Evolutionary conservation across 768 basidiomycete species (phyloP).

Genomic region (Boletus rubropictus): DNA sequence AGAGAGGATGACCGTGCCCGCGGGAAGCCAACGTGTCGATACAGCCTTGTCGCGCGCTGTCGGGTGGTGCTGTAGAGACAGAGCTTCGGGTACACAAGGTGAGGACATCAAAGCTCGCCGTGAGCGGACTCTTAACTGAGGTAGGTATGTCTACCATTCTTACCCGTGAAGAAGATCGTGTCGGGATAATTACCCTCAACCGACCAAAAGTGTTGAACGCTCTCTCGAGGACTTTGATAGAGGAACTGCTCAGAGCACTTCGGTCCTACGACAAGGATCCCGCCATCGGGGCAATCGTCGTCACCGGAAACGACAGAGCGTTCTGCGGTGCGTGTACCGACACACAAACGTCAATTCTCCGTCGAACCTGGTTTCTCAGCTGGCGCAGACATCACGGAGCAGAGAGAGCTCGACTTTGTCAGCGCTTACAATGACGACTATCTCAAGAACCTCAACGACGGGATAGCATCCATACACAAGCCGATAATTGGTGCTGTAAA

Average conservation of each 20-base stretch:
- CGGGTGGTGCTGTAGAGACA: conserved; percentile 39
- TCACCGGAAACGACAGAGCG: conserved; percentile 84
- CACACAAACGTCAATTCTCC: background rate
- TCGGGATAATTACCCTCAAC: conserved; percentile 69
- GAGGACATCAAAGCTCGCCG: conserved; percentile 3
- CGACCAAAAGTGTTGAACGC: conserved; percentile 86
- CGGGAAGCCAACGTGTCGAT: conserved; percentile 32
- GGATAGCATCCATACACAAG: conserved; percentile 57
- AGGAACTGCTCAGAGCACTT: conserved; percentile 74
- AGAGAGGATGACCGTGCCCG: conserved; percentile 48
- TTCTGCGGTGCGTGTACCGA: conserved; percentile 38
- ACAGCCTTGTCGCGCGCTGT: conserved; percentile 49
- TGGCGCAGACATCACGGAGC: conserved; percentile 97
- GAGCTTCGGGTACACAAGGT: conserved; percentile 4
- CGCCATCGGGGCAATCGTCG: conserved; percentile 73
- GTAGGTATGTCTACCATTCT: conserved; percentile 21
- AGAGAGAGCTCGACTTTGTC: conserved; percentile 75
- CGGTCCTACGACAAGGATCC: conserved; percentile 62
- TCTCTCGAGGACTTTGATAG: conserved; percentile 68
- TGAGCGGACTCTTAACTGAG: background rate
- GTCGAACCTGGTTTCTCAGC: conserved; percentile 33
- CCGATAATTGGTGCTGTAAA: conserved; percentile 93
- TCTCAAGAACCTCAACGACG: conserved; percentile 39
- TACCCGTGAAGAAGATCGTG: conserved; percentile 17
- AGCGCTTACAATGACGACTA: conserved; percentile 43